Evolutionary conservation across 2,329 filamentous ascomycete species (phyloP).

Genomic region (Cladosporium cucumerinum): DNA sequence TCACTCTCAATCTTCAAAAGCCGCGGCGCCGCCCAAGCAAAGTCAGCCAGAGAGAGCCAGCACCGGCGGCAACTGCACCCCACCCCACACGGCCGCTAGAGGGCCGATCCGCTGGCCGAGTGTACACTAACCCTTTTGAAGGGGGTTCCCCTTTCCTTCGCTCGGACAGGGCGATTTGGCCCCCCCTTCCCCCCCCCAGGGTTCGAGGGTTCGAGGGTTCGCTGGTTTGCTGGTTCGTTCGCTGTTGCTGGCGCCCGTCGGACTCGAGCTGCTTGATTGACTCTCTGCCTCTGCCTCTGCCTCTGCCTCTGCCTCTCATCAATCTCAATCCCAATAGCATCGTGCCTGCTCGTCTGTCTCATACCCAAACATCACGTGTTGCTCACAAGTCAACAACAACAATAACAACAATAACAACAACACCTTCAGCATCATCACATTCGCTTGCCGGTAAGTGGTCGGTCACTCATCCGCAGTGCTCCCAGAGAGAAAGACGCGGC

Average conservation of each 20-base stretch:
- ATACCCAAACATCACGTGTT: not conserved
- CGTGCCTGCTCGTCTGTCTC: slow-evolving; percentile 12
- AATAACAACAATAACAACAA: no score
- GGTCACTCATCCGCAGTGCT: not conserved
- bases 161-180: not conserved
- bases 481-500: not conserved
- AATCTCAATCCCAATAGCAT: not conserved
- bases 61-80: slow-evolving; percentile 6
- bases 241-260: not conserved
- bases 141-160: slow-evolving; percentile 13
- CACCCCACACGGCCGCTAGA: slow-evolving; percentile 12
- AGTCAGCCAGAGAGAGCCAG: not conserved
- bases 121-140: not conserved
- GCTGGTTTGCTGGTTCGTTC: not conserved
- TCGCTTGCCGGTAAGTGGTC: slow-evolving; percentile 10
- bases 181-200: no score
- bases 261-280: slow-evolving; percentile 2
- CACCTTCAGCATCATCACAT: slow-evolving; percentile 1
- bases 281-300: slow-evolving; percentile 4
- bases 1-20: slow-evolving; percentile 13
- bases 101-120: slow-evolving; percentile 11
- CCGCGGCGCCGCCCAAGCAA: not conserved
- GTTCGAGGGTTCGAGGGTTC: no score
- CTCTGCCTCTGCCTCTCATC: not conserved
- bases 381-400: not conserved